Base-by-base conservation (phyloP, 2,329 filamentous ascomycete genomes). In the Ciborinia camelliae region DNA sequence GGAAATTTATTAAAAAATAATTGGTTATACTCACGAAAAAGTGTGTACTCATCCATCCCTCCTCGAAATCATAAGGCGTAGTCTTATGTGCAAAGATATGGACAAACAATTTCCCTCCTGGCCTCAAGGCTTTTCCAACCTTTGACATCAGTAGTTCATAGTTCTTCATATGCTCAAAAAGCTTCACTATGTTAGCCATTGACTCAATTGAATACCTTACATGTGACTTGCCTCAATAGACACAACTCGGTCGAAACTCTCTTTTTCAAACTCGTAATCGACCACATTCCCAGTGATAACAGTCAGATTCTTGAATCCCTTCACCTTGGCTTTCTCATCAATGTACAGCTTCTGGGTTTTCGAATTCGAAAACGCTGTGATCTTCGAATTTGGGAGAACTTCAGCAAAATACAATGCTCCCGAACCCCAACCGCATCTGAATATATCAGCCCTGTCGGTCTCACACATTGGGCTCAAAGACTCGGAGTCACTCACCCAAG, bases 81-180 rank as follows among this genome's bases (percentile, higher is more conserved):
- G 80, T 81, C 70, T 80, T 82, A 75, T 90, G 87, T 43, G 80
- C 80, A 71, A 90, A 90, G 62, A 89, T 84, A 70, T 90, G 88
- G 64, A 90, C 84, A 71, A 90, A 90, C 18, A 90, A 78, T 76
- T 89, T 89, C 5, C 88, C 88, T 1, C 80, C 79, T 0, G 85
- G 82, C 69, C 84, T 86, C 62, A 90, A 77, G 3, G 86, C 81
- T 37, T 81, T 78, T 4, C 80, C 73, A 20, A 90, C 77, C 75
- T 90, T 90, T 51, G 81, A 81, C 77, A 90, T 83, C 30, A 90
- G 81, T 15, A 85, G 77, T 67, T 87, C 82, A 75, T 90, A 90
- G 75, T 90, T 90, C 75, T 90, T 90, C 87, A 90, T 90, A 75
- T 90, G 88, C 74, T 90, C 88, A 72, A 91, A 90, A 15, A 90